Evolutionary conservation across 345 rosid species (phyloP).

Genomic region (Dovyalis caffra): DNA sequence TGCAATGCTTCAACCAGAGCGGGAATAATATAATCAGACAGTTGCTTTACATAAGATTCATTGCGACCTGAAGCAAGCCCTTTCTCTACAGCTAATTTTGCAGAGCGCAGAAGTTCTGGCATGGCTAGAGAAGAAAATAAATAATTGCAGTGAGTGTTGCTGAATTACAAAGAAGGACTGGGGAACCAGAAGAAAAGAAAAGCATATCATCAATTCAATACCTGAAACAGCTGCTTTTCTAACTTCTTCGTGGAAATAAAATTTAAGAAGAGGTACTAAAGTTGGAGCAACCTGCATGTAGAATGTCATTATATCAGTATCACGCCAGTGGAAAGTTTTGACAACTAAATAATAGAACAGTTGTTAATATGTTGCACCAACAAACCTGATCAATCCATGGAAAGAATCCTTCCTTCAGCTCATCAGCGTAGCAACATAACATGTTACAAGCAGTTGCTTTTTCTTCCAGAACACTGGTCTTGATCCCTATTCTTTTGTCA

Average conservation of each 20-base stretch:
- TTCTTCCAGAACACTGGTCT: conserved; percentile 97
- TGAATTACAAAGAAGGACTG: neutral
- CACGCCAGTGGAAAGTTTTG: neutral
- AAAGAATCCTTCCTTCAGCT: conserved; percentile 96
- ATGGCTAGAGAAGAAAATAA: conserved; percentile 55
- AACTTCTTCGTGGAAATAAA: conserved; percentile 99
- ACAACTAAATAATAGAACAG: neutral
- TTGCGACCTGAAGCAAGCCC: conserved; percentile 84
- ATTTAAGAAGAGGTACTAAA: conserved; percentile 91
- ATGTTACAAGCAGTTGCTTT: conserved; percentile 99
- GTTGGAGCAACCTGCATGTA: conserved; percentile 83
- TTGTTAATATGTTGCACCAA: conserved; percentile 8
- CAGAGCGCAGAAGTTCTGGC: conserved; percentile 96
- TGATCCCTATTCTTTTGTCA: conserved; percentile 98
- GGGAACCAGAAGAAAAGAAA: conserved; percentile 1
- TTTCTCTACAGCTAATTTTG: conserved; percentile 93
- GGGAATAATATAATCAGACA: conserved; percentile 91
- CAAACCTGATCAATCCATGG: conserved; percentile 98
- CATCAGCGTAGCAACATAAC: conserved; percentile 99
- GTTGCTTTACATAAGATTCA: conserved; percentile 83
- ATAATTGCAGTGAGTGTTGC: neutral
- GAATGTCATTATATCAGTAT: conserved; percentile 12
- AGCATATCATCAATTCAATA: conserved; percentile 23
- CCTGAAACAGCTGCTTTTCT: conserved; percentile 99
- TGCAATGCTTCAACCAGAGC: conserved; percentile 92